These are phyloP conservation scores for Talaromyces sp. DNA, from an alignment of 2,329 filamentous ascomycete species.

Conservation along the genomic window DNA sequence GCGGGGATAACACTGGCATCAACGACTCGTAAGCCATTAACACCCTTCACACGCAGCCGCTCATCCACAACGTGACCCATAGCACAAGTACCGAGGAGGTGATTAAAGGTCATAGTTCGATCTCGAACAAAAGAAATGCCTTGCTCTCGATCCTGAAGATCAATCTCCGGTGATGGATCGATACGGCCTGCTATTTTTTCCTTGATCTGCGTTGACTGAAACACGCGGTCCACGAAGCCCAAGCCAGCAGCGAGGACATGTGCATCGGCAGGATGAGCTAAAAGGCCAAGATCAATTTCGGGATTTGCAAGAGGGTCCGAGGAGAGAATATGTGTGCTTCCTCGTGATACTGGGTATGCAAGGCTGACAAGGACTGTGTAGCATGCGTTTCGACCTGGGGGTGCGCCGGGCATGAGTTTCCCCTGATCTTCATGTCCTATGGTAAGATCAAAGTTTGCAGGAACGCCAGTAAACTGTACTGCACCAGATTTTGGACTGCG, in stretches of 20 bases:
- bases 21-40: constrained; percentile 17
- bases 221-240: background rate
- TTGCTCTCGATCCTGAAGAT: background rate
- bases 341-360: background rate
- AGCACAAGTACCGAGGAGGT: constrained; percentile 10
- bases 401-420: background rate
- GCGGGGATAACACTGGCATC: constrained; percentile 8
- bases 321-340: background rate
- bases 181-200: background rate
- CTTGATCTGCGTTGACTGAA: background rate
- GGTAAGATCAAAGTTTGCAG: background rate
- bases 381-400: background rate
- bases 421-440: background rate
- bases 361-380: background rate
- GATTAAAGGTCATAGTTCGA: background rate
- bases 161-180: background rate
- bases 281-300: background rate
- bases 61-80: constrained; percentile 18
- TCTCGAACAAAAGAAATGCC: background rate
- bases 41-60: constrained; percentile 15
- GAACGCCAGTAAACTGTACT: background rate
- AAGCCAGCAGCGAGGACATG: background rate
- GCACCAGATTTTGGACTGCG: background rate
- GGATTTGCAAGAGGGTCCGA: background rate
- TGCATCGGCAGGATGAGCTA: background rate